These are phyloP conservation scores for Candida schatavii DNA, from an alignment of 805 yeast genomes.

Conservation along the genomic window DNA sequence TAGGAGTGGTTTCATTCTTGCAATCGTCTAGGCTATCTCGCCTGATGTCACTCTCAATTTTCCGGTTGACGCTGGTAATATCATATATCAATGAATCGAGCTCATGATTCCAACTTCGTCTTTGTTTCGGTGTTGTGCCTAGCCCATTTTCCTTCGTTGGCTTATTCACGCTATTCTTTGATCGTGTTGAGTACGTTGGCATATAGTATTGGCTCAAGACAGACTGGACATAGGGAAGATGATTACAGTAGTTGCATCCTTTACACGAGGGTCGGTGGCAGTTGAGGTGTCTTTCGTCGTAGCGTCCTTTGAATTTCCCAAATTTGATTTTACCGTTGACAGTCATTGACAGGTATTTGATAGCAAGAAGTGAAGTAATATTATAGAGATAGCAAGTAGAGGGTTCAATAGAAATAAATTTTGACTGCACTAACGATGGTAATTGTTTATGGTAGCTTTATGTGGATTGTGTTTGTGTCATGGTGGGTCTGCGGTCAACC, in stretches of 20 bases:
- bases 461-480: too few species aligned
- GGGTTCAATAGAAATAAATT: not conserved
- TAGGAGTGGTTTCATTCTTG: too few species aligned
- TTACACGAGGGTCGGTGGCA: constrained; percentile 12
- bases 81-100: not conserved
- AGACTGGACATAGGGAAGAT: constrained; percentile 12
- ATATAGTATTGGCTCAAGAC: too few species aligned
- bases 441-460: too few species aligned
- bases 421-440: too few species aligned
- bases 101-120: not conserved
- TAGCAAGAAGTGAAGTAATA: constrained; percentile 1
- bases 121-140: not conserved
- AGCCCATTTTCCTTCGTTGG: too few species aligned
- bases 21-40: too few species aligned
- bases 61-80: not conserved
- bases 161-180: too few species aligned
- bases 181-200: too few species aligned
- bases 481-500: too few species aligned
- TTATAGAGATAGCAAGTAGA: not conserved
- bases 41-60: too few species aligned
- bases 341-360: not conserved
- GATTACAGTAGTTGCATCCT: constrained; percentile 10
- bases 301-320: constrained; percentile 20
- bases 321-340: constrained; percentile 4
- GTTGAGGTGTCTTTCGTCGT: constrained; percentile 17